A percentile compares a stretch with the other conserved stretches of the same genome.
Evolutionary conservation across 306 rosid species (phyloP).

Genomic region (Quercus rubra): DNA sequence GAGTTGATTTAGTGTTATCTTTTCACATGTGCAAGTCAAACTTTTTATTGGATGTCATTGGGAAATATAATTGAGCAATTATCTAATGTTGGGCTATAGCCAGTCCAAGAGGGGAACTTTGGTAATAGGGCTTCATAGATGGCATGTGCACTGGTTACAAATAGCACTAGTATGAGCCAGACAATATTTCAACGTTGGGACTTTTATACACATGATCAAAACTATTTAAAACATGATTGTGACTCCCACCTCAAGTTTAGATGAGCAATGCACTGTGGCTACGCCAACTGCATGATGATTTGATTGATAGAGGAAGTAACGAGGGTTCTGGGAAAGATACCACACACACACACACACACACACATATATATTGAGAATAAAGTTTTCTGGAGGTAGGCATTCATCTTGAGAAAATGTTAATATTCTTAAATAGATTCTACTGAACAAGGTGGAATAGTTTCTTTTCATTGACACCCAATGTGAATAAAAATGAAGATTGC

Average conservation of each 20-base stretch:
- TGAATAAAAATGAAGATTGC: background rate
- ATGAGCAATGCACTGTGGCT: too few relatives aligned
- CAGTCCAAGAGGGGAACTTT: constrained; percentile 7
- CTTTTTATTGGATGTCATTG: constrained; percentile 4
- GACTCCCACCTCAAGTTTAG: background rate
- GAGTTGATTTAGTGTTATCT: constrained; percentile 28
- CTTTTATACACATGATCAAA: background rate
- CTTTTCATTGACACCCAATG: background rate
- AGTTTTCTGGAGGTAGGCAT: too few relatives aligned
- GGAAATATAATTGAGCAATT: background rate
- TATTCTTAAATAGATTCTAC: background rate
- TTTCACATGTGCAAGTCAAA: constrained; percentile 9
- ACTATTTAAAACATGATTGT: background rate
- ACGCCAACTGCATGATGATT: too few relatives aligned
- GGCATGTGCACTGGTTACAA: background rate
- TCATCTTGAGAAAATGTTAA: too few relatives aligned
- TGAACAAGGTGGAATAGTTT: background rate
- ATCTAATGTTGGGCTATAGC: constrained; percentile 10
- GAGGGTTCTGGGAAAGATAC: too few relatives aligned
- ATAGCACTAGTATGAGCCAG: background rate
- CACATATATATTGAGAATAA: too few relatives aligned
- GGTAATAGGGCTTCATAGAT: background rate
- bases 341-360: too few relatives aligned
- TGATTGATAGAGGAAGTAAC: too few relatives aligned
- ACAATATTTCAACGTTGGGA: constrained; percentile 13